Percentiles rank a stretch among this genome's conserved stretches.
Evolutionary conservation across 768 basidiomycete genomes (phyloP).

Genomic region (Mycena indigotica): DNA sequence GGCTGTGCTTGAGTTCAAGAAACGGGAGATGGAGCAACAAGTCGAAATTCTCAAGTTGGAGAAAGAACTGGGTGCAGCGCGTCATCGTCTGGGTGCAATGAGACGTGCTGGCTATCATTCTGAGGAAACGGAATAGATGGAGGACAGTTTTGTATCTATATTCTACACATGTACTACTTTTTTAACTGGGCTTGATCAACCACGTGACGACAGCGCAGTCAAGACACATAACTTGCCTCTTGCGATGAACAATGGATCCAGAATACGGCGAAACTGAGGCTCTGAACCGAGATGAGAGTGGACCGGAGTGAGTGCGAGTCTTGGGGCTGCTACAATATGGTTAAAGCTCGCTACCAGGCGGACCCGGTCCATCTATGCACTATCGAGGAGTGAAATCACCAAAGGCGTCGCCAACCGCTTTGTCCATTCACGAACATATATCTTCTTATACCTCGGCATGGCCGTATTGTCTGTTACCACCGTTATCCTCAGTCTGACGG

Average conservation of each 20-base stretch:
- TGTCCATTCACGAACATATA: slow-evolving; percentile 85
- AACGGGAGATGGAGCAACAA: slow-evolving; percentile 97
- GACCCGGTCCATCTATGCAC: slow-evolving; percentile 80
- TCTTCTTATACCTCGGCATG: slow-evolving; percentile 87
- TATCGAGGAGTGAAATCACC: slow-evolving; percentile 81
- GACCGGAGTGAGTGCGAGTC: slow-evolving; percentile 32
- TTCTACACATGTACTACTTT: neutral
- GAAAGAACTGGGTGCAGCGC: slow-evolving; percentile 89
- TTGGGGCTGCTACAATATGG: neutral
- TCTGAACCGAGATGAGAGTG: slow-evolving; percentile 33
- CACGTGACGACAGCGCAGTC: neutral
- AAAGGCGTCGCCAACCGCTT: slow-evolving; percentile 88
- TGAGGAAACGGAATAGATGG: slow-evolving; percentile 68
- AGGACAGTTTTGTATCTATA: neutral
- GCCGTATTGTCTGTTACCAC: slow-evolving; percentile 85
- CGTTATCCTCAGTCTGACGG: slow-evolving; percentile 77
- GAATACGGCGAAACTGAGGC: slow-evolving; percentile 40
- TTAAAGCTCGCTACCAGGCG: slow-evolving; percentile 45
- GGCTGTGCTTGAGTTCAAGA: slow-evolving; percentile 95
- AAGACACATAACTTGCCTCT: neutral
- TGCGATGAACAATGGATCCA: slow-evolving; percentile 28
- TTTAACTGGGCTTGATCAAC: neutral
- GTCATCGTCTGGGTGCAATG: slow-evolving; percentile 82
- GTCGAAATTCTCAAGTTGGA: slow-evolving; percentile 97
- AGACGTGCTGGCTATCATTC: slow-evolving; percentile 89